Base-by-base conservation (phyloP, 169 alveolate genomes). In the Eimeria maxima region DNA sequence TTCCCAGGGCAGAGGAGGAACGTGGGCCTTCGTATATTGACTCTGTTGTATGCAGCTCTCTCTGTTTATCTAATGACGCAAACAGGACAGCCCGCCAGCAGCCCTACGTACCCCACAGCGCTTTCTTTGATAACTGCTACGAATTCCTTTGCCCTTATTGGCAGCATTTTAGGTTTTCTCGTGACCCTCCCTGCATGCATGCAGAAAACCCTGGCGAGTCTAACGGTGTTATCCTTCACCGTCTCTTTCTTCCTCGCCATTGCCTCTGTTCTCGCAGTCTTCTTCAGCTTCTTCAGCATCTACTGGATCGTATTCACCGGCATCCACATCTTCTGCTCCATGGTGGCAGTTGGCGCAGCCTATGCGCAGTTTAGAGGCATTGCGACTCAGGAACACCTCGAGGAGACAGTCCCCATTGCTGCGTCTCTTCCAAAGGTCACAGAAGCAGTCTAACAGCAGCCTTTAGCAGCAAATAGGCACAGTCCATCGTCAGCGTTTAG, bases 291-390 rank as follows among this genome's bases (percentile, higher is more conserved):
- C 92, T 92, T 92, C 84, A 74, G 91, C 27, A 20, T 92, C 92
- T 92, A 74, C 91, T 92, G 95, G 95, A 76, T 76, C 71, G 47
- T 74, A 5, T 92, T 92, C 71, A 24, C 86, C 24, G 90, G 84
- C 4, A 29, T 92, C 38, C 95, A 92, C 71, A 45, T 92, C 47
- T 92, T 92, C 84, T 47, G 42, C n/a, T 74, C 95, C 24, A 65
- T 92, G 83, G 78, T 92, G 91, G 69, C 76, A 24, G 83, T 86
- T 10, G 90, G 92, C 16, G 80, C 95, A 5, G 81, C 95, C 4
- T 92, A 92, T 57, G 95, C 91, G n/a, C 90, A 81, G 24, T 81
- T 81, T 33, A 18, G 90, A 50, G 90, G 63, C 38, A 24, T 81
- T 7, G 67, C 90, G 24, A 6, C 45, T 18, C 90, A 81, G 29